Evolutionary conservation across 2,329 filamentous ascomycete genomes (phyloP), one percentile per base, ranked within the genome.

Genomic region (Apiospora aurea): DNA sequence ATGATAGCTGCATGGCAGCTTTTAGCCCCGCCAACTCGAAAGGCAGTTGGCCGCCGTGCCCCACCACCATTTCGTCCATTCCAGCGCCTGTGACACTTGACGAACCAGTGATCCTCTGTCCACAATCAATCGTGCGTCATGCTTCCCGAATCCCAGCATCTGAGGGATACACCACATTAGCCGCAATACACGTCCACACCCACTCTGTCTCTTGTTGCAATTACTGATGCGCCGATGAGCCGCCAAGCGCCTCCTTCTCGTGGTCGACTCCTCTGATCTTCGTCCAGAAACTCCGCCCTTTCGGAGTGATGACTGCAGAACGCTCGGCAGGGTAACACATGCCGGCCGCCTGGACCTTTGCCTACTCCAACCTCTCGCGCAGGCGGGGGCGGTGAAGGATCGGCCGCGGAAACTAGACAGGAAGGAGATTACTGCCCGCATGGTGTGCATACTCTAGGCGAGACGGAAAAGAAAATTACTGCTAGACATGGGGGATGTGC

Each of bases 401-500:
- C 41, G 57, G 34, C 57, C 34, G 57, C 57, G n/a, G 57, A 34
- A 41, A n/a, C 57, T 64, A 64, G 57, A 64, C 3, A 64, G 57
- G 34, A 64, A 64, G 18, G 34, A 41, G 57, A 41, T n/a, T 38
- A 61, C 41, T 41, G n/a, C 57, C 57, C 57, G 57, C 57, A 38
- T 41, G 41, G 57, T 41, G 57, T 41, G 21, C 34, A 64, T n/a
- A 21, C 16, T 21, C 18, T 61, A 64, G 57, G 34, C 34, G 57
- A 64, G 57, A 38, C 21, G 18, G 8, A 64, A 41, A 41, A 61
- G 18, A 41, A 64, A 64, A 11, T 24, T 5, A 38, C 34, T 21
- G 29, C 10, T n/a, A 29, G 21, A 64, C 34, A 68, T 68, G 66
- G 66, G 41, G 41, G 66, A 68, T 47, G 66, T 47, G 66, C 66